Conservation (phyloP, 2,329 filamentous ascomycete species). For the Diplocarpon rosae region DNA sequence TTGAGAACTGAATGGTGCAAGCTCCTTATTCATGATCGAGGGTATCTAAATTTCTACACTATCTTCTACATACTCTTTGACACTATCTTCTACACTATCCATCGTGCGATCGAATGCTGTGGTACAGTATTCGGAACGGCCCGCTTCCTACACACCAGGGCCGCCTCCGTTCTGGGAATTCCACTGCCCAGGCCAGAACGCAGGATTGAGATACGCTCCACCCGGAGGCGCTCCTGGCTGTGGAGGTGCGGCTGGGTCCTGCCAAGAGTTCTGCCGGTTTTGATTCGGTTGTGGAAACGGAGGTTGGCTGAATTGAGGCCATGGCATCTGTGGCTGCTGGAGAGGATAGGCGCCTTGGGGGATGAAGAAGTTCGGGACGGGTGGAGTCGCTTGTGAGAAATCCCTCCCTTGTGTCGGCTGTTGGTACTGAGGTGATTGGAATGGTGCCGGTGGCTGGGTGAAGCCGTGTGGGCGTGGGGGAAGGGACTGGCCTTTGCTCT, state of each 20-base stretch:
- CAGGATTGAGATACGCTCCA: constrained; percentile 25
- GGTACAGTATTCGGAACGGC: background rate
- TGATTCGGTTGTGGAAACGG: constrained; percentile 15
- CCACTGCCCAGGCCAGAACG: constrained; percentile 22
- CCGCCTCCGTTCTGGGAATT: constrained; percentile 15
- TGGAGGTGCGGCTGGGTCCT: constrained; percentile 11
- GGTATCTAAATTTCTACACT: constrained; percentile 12
- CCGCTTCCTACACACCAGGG: constrained; percentile 4
- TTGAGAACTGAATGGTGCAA: background rate
- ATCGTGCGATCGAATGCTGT: background rate
- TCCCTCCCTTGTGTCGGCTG: constrained; percentile 1
- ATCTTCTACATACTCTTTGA: too few relatives aligned
- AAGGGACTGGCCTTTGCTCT: constrained; percentile 12
- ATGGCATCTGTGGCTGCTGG: constrained; percentile 19
- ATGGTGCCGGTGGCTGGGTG: constrained; percentile 2
- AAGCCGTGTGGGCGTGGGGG: constrained; percentile 13
- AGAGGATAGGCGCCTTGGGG: constrained; percentile 14
- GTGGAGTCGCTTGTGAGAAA: constrained; percentile 9
- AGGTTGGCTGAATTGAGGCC: constrained; percentile 17
- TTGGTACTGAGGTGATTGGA: constrained; percentile 3
- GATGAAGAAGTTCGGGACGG: constrained; percentile 6
- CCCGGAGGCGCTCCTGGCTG: constrained; percentile 5
- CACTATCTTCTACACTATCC: constrained; percentile 9
- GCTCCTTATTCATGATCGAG: constrained; percentile 1
- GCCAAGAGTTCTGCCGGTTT: constrained; percentile 15